Conservation (phyloP, 2,329 filamentous ascomycete genomes). For the Neurospora crassa region DNA sequence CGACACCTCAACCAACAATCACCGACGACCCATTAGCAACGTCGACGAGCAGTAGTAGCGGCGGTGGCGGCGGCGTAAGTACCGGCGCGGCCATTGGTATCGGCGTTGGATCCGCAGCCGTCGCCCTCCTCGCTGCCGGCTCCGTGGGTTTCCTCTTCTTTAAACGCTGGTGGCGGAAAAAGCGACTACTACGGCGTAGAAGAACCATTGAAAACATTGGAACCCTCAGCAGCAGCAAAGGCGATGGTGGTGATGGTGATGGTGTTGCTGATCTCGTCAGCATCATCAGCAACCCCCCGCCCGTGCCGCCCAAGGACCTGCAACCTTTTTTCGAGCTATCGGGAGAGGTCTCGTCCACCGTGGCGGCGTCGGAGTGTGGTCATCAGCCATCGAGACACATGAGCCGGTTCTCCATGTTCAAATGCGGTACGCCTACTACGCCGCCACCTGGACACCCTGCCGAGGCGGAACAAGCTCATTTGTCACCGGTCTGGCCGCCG, state of each 20-base stretch:
- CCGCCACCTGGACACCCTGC: background rate
- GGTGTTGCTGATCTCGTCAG: background rate
- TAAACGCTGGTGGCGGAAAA: constrained; percentile 15
- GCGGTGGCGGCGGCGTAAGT: constrained; percentile 10
- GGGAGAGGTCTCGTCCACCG: constrained; percentile 4
- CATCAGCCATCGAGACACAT: background rate
- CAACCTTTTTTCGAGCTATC: constrained; percentile 14
- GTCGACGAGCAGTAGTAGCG: background rate
- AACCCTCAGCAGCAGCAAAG: background rate
- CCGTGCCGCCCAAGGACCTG: constrained; percentile 16
- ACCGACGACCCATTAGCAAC: background rate
- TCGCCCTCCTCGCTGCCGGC: constrained; percentile 12
- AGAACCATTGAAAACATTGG: background rate
- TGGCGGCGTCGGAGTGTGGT: background rate
- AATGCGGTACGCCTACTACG: background rate
- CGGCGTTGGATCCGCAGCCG: constrained; percentile 17
- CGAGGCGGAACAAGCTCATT: background rate
- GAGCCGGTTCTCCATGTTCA: background rate
- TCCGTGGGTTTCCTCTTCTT: constrained; percentile 14
- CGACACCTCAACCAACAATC: background rate
- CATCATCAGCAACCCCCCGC: constrained; percentile 2
- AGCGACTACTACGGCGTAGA: constrained; percentile 4
- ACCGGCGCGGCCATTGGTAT: constrained; percentile 18
- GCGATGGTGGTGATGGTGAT: background rate
- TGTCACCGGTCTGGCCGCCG: background rate